Evolutionary conservation across 768 basidiomycete genomes (phyloP).

Genomic region (Ramaria sp.): DNA sequence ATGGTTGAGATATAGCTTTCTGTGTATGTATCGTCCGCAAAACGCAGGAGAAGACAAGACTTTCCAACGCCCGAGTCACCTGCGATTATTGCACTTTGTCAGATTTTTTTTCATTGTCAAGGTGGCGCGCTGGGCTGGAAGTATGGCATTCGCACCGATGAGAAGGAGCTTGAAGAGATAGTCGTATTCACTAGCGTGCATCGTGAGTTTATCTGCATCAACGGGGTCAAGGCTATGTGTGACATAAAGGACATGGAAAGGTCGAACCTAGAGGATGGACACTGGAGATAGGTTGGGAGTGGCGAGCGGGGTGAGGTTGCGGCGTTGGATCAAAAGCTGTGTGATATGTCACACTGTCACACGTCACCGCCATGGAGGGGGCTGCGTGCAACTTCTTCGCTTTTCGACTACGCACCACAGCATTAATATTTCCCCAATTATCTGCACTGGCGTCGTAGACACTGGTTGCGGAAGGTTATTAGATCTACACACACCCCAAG

Average conservation of each 20-base stretch:
- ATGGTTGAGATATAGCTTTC: conserved; percentile 97
- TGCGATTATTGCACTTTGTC: neutral
- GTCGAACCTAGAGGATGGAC: neutral
- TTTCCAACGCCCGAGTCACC: conserved; percentile 93
- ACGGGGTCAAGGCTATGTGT: too few species aligned
- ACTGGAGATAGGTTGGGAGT: conserved; percentile 2
- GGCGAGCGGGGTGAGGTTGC: conserved; percentile 2
- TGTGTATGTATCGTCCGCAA: conserved; percentile 95
- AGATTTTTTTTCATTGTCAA: too few species aligned
- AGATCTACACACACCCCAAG: too few species aligned
- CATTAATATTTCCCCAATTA: too few species aligned
- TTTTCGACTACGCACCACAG: too few species aligned
- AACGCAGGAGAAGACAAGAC: conserved; percentile 87
- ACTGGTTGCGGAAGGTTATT: too few species aligned
- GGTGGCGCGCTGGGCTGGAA: too few species aligned
- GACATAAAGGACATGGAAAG: neutral
- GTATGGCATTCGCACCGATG: conserved; percentile 35
- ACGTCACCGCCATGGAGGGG: too few species aligned
- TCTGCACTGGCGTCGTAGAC: too few species aligned
- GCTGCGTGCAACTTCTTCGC: too few species aligned
- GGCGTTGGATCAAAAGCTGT: conserved; percentile 1
- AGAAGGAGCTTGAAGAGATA: conserved; percentile 94
- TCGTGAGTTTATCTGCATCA: conserved; percentile 28
- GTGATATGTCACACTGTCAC: neutral
- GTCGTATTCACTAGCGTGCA: conserved; percentile 93